phyloP scores from a whole-genome alignment of 345 rosid genomes.

The Eucalyptus curtisii region DNA sequence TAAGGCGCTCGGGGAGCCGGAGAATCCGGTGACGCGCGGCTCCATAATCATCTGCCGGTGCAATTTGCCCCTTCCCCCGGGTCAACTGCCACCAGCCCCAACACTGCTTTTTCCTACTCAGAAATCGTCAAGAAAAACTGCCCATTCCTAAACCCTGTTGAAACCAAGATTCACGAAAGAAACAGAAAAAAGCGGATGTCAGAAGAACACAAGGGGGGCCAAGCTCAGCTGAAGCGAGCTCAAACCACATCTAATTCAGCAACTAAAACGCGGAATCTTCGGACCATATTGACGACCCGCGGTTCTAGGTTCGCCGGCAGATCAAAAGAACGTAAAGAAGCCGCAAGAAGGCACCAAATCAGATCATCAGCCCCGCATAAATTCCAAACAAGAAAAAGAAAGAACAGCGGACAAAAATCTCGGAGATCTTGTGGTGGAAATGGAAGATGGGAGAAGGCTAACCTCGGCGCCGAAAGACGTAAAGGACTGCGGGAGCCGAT shows the following conservation, averaged over 20 bases:
- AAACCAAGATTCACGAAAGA: not conserved
- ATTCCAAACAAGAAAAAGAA: not conserved
- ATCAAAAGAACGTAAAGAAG: not conserved
- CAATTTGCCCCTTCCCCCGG: not conserved
- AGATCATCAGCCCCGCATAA: not conserved
- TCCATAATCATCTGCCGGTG: not conserved
- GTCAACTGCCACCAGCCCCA: not conserved
- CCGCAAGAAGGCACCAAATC: not conserved
- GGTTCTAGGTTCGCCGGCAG: not conserved
- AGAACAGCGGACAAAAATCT: not conserved
- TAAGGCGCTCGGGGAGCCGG: slow-evolving; percentile 8
- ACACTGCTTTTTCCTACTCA: not conserved
- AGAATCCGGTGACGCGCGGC: not conserved
- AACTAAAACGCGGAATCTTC: not conserved
- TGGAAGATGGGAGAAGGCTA: not conserved
- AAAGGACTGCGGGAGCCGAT: not conserved
- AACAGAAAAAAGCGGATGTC: not conserved
- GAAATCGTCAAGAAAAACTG: not conserved
- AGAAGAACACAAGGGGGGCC: not conserved
- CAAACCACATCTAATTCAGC: not conserved
- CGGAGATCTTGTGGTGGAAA: not conserved
- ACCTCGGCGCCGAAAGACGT: not conserved
- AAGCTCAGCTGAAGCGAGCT: not conserved
- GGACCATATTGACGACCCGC: not conserved
- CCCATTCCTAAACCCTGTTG: not conserved